A percentile compares a stretch with the other conserved stretches of the same genome.
phyloP scores from a whole-genome alignment of 208 protist species.

The Leishmania martiniquensis region DNA sequence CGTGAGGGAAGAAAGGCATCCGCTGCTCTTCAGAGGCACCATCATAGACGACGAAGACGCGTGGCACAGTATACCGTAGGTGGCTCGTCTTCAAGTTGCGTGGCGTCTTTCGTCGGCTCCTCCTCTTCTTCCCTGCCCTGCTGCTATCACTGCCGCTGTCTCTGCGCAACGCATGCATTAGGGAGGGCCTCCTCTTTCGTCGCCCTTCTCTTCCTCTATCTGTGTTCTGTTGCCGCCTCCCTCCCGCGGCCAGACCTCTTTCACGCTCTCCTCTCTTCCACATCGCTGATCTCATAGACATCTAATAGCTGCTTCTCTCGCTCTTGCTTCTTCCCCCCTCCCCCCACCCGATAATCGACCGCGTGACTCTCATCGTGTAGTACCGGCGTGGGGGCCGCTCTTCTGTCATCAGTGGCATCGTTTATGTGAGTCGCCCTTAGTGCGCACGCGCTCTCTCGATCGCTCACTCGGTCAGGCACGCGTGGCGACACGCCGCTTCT shows the following conservation, averaged over 20 bases:
- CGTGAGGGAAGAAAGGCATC: neutral
- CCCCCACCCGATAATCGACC: neutral
- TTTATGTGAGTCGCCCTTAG: neutral
- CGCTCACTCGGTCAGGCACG: neutral
- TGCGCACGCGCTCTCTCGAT: neutral
- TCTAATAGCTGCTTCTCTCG: neutral
- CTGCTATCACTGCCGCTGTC: neutral
- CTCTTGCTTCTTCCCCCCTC: neutral
- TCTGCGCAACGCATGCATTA: neutral
- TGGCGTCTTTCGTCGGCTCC: neutral
- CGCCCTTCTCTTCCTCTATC: neutral
- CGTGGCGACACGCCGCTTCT: neutral
- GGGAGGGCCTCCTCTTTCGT: neutral
- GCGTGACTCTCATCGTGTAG: neutral
- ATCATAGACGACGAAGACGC: neutral
- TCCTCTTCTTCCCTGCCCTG: neutral
- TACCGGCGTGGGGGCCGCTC: neutral
- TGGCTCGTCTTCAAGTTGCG: neutral
- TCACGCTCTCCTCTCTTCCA: neutral
- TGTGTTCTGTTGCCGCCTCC: neutral
- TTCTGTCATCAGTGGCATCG: neutral
- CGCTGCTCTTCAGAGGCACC: neutral
- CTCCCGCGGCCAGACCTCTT: neutral
- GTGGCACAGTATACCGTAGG: neutral
- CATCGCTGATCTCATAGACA: neutral